Percentiles rank a stretch among this genome's conserved stretches.
These are phyloP conservation scores for Pilobolus umbonatus DNA, from an alignment of 192 early-diverging fungal species.

Conservation along the genomic window DNA sequence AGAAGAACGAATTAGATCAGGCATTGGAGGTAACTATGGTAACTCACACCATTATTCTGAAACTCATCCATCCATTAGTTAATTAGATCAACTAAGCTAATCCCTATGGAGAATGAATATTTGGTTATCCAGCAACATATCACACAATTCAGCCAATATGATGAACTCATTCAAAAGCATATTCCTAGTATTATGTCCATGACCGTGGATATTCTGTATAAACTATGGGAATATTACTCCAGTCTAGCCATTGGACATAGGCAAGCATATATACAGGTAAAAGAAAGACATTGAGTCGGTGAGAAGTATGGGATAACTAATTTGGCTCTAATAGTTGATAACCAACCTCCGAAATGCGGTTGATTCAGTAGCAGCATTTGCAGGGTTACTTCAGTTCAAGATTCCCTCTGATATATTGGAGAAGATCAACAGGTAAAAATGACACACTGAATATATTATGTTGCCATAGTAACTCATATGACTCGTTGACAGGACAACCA, in stretches of 20 bases:
- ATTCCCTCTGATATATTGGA: neutral
- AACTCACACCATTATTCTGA: neutral
- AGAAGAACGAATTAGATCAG: slow-evolving; percentile 50
- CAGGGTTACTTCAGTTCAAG: neutral
- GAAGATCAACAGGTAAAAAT: neutral
- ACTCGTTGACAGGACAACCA: neutral
- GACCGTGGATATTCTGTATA: neutral
- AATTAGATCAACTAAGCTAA: neutral
- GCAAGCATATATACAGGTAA: slow-evolving; percentile 1
- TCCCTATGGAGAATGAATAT: neutral
- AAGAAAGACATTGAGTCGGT: too few relatives aligned
- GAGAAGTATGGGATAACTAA: neutral
- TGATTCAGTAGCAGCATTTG: neutral
- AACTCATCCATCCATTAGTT: neutral
- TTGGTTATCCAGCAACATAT: neutral
- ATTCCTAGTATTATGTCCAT: slow-evolving; percentile 1
- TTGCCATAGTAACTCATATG: neutral
- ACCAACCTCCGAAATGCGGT: neutral
- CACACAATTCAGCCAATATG: neutral
- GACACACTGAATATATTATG: neutral
- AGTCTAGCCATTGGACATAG: neutral
- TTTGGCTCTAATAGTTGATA: neutral
- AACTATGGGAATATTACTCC: slow-evolving; percentile 2
- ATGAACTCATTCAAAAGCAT: slow-evolving; percentile 3
- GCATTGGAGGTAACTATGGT: slow-evolving; percentile 55